Evolutionary conservation across 1,139 yeast genomes (phyloP), one percentile per base, ranked within the genome.

Genomic region (Hyphopichia fennica): DNA sequence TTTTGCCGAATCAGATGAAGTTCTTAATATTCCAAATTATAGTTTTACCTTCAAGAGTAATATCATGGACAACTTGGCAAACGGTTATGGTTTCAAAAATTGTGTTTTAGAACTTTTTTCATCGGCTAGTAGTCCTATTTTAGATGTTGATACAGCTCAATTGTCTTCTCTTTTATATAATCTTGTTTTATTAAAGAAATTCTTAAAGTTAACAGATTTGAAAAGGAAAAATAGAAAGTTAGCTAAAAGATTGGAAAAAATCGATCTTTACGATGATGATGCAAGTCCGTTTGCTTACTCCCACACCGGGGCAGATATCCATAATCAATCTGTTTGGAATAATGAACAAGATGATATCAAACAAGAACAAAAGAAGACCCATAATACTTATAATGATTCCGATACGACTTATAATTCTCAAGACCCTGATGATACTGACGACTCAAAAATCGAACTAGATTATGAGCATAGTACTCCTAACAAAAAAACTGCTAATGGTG

Each of bases 21-120:
- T 82, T 6, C 52, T 80, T 20, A 77, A 70, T 38, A 54, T 81
- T 3, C 87, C 87, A 1, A 79, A 72, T 51, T 62, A 72, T 42
- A 72, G 80, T 29, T 49, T 78, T 27, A 79, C 80, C 15, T 71
- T 79, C 42, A 79, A 79, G 49, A 75, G 87, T 0, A 84, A 84
- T 47, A 45, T 77, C 14, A 62, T 75, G 10, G 67, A 71, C 57
- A 56, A 62, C 53, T 41, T 73, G 45, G 60, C 68, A 39, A 49
- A 58, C 49, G 64, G 71, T 1, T 51, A 58, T 45, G 68, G 73
- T 4, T 71, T 74, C 52, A 56, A 65, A 47, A 57, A 67, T 49
- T 67, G 72, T 45, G 65, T 67, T 2, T 54, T 69, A 17, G 77
- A 69, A 42, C 45, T 67, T 8, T 68, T 67, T 41, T 57, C 73